These are phyloP conservation scores for Globisporangium canariense DNA, from an alignment of 352 stramenopile species.

Conservation along the genomic window DNA sequence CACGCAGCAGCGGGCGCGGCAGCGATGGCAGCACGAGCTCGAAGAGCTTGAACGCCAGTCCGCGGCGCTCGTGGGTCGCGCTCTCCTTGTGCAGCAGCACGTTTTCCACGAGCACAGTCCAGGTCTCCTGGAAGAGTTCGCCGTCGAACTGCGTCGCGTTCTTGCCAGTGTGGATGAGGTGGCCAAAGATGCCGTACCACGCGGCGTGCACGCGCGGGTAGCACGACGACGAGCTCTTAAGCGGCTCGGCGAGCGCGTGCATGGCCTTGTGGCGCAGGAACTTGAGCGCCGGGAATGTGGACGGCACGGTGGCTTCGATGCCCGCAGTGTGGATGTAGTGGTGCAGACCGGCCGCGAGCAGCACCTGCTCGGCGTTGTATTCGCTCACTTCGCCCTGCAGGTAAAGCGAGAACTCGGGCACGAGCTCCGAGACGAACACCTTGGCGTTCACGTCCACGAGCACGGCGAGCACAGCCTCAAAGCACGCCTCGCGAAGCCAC, in stretches of 20 bases:
- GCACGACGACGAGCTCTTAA: conserved; percentile 62
- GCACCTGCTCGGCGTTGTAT: conserved; percentile 79
- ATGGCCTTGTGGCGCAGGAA: conserved; percentile 63
- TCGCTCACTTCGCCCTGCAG: conserved; percentile 34
- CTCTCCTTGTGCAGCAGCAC: conserved; percentile 41
- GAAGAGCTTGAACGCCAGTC: conserved; percentile 80
- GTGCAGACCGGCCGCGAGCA: conserved; percentile 67
- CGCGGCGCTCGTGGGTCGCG: conserved; percentile 75
- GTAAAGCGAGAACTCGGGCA: conserved; percentile 24
- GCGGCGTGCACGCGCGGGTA: conserved; percentile 79
- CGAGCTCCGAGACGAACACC: conserved; percentile 48
- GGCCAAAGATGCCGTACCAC: conserved; percentile 75
- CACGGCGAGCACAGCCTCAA: conserved; percentile 61
- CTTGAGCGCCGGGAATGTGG: conserved; percentile 34
- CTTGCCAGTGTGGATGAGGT: conserved; percentile 52
- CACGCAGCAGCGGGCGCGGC: conserved; percentile 40
- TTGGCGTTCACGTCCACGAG: conserved; percentile 45
- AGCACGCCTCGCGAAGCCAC: conserved; percentile 81
- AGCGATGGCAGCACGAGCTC: conserved; percentile 62
- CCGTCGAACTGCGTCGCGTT: conserved; percentile 38
- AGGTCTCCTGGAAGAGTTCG: conserved; percentile 74
- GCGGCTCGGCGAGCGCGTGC: conserved; percentile 52
- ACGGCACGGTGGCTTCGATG: conserved; percentile 34
- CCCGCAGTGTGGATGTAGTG: conserved; percentile 54
- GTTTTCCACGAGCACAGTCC: conserved; percentile 82